Base-by-base conservation (phyloP, 306 rosid species). In the Cicer yamashitae region DNA sequence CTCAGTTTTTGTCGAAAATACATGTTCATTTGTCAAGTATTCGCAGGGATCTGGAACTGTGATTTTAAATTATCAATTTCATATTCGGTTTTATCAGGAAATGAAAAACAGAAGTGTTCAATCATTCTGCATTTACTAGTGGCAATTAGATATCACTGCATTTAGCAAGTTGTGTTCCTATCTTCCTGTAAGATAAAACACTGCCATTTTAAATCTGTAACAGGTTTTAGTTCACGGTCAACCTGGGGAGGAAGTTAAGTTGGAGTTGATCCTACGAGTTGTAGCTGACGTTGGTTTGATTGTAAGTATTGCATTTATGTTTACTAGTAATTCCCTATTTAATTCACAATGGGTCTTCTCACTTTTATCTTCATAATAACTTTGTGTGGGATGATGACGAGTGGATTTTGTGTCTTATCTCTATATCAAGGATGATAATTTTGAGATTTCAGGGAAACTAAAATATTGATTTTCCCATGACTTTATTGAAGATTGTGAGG, bases 241-340 rank as follows among this genome's bases (percentile, higher is more conserved):
- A 81, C 92, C 96, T 41, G 98, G 98, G 69, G 96, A 92, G 90
- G 99, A 94, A 87, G 82, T 92, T 84, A 94, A 89, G 82, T 80
- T 94, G 91, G 99, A 90, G 91, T 82, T 96, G 90, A 89, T 90
- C 77, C 87, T 96, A 18, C 89, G 97, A 48, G 97, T 96, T 77
- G 99, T 96, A 76, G 99, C 99, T 11, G 99, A 96, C 12, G 98
- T 90, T 79, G 99, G 99, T 70, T 86, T 96, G 56, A 73, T 85
- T 70, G 88, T 85, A 82, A 85, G 86, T 71, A 44, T 40, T 66
- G 71, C 67, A 7, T 65, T 67, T 70, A 63, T 70, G 18, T 74
- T 30, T 4, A 30, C 37, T 30, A 30, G 77, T 57, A 53, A 8
- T 74, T 64, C 63, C 62, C 37, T 50, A 48, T 34, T 77, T 46